Base-by-base conservation (phyloP, 179 eudicot species). In the Silene noctiflora region DNA sequence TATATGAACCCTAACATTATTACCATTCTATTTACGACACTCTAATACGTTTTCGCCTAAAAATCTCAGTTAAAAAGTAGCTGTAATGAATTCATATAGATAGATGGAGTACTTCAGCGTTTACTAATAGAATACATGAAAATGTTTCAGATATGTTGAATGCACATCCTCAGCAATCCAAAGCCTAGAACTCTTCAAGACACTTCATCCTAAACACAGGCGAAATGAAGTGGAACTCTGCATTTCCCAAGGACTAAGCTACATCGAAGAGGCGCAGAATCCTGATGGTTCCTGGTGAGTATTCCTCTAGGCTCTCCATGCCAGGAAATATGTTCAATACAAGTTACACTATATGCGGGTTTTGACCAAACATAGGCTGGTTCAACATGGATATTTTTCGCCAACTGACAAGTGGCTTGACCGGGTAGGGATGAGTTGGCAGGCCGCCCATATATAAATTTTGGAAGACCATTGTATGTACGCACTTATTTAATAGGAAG, bases 81-180 rank as follows among this genome's bases (percentile, higher is more conserved):
- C 42, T 35, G 42, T 35, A 29, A 13, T 63, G 16, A 12, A 11
- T 63, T 25, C 33, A 63, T 12, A 4, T 63, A 13, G 3, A 24
- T 16, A 24, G 33, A 63, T 17, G 59, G 67, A 63, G 33, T 24
- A n/a, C n/a, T n/a, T n/a, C 66, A 22, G 16, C 56, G 3, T 51
- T 6, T 2, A 61, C 25, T 21, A 12, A 29, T 17, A 33, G 67
- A 2, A 42, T 35, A 22, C 67, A 62, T 62, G 31, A 17, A 65
- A 67, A 67, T 39, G 25, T 24, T 62, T 12, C 60, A 91, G 93
- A 85, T 89, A 90, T 68, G 90, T 90, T 3, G 97, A 90, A 73
- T 85, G 89, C 83, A 90, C 95, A n/a, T 84, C 92, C 72, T 84
- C 95, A 10, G 87, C 86, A 65, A 84, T 90, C 46, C 87, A 87